A percentile compares a stretch with the other conserved stretches of the same genome.
phyloP scores from a whole-genome alignment of 2,329 filamentous ascomycete genomes.

The Plectosphaerella sp. region DNA sequence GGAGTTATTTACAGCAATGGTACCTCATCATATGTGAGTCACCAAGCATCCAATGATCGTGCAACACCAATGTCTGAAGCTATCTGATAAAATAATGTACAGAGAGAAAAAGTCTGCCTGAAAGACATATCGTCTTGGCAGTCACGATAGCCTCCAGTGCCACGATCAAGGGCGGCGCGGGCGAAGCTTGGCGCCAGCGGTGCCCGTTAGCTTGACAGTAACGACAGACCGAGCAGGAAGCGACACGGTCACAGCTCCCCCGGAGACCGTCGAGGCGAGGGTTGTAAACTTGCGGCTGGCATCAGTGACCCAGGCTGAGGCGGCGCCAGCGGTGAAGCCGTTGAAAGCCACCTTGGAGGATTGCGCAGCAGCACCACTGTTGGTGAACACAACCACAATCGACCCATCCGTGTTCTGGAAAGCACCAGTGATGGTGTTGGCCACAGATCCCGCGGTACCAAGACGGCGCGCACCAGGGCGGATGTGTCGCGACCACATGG shows the following conservation, averaged over 20 bases:
- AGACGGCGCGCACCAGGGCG: constrained; percentile 30
- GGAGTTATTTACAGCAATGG: no score
- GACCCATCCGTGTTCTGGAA: constrained; percentile 31
- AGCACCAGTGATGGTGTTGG: constrained; percentile 25
- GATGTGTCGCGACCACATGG: constrained; percentile 32
- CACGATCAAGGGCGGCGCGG: no score
- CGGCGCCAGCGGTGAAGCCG: constrained; percentile 19
- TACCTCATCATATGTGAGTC: no score
- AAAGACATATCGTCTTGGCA: no score
- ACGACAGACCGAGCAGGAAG: constrained; percentile 16
- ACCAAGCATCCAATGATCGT: no score
- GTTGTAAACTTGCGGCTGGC: constrained; percentile 19
- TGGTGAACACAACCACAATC: constrained; percentile 30
- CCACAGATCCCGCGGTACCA: constrained; percentile 17
- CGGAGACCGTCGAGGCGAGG: constrained; percentile 10
- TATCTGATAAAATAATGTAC: no score
- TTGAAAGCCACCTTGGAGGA: constrained; percentile 20
- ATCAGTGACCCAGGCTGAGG: constrained; percentile 30
- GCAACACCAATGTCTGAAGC: no score
- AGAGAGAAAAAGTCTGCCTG: no score
- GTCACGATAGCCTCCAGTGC: no score
- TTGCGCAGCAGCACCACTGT: constrained; percentile 20
- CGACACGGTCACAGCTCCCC: constrained; percentile 14
- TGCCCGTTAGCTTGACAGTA: constrained; percentile 14
- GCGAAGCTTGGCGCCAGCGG: no score